Evolutionary conservation across 106 monocot species (phyloP), one percentile per base, ranked within the genome.

Genomic region (Hemerocallis citrina): DNA sequence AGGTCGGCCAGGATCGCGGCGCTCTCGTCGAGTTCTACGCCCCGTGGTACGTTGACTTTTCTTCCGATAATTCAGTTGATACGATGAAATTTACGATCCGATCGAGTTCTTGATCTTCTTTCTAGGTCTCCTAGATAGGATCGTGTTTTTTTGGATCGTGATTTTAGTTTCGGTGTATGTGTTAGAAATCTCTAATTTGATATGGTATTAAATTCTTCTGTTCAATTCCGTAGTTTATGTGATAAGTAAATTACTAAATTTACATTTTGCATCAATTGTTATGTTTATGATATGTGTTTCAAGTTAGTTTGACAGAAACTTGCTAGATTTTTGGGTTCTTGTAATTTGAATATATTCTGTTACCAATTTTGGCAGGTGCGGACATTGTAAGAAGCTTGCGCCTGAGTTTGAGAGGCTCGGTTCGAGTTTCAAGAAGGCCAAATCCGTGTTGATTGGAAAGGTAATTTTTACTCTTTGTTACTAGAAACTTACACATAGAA

Each of bases 1-100:
- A 88, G 79, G 92, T 99, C 65, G 98, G 98, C 29, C 76, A 92
- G 43, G 92, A 92, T 59, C 88, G 92, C 30, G 98, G 88, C 64
- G 92, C 88, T 45, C 98, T 99, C 71, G 88, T 99, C 62, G 92
- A 99, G 84, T 99, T 99, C 80, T 99, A 79, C 72, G 98, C 98
- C 28, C 98, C 98, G 0, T 99, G 98, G 98, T 99, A 34, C 35
- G 21, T 48, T 9, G 7, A 3, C 9, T 12, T 50, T n/a, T n/a
- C n/a, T n/a, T n/a, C n/a, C n/a, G n/a, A n/a, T n/a, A n/a, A n/a
- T n/a, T n/a, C n/a, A n/a, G n/a, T n/a, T n/a, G n/a, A n/a, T n/a
- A n/a, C n/a, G n/a, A n/a, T n/a, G n/a, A n/a, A n/a, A 28, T 48
- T 12, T 34, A n/a, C n/a, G 23, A 14, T 15, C 48, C 57, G 59